phyloP scores from a whole-genome alignment of 2,329 filamentous ascomycete species.

The Corinectria fuckeliana region DNA sequence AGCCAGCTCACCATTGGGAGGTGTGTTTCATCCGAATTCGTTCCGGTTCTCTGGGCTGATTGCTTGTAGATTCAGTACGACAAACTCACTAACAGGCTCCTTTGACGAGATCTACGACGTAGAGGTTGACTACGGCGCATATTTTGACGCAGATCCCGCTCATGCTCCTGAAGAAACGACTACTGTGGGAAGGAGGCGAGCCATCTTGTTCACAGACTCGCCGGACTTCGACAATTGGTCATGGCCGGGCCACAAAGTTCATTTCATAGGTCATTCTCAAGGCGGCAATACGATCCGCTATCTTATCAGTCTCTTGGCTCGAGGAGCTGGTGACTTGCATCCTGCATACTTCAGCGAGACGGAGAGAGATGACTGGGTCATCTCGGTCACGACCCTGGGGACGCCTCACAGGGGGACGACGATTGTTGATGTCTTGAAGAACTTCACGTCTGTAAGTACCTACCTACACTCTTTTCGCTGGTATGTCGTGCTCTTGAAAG shows the following conservation, averaged over 20 bases:
- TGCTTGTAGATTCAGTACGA: constrained; percentile 3
- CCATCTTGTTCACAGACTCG: constrained; percentile 6
- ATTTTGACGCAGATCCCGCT: background rate
- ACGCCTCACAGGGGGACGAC: constrained; percentile 11
- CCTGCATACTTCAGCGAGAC: constrained; percentile 1
- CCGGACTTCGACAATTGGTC: constrained; percentile 3
- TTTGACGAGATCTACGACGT: constrained; percentile 10
- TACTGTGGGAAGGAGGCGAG: background rate
- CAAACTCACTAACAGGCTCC: background rate
- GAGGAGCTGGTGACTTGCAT: background rate
- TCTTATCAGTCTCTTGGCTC: constrained; percentile 14
- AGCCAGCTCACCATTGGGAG: constrained; percentile 10
- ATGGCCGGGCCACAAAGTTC: constrained; percentile 11
- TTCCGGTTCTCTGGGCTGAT: background rate
- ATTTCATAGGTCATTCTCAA: constrained; percentile 16
- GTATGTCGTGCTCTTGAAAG: background rate
- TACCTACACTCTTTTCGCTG: no score
- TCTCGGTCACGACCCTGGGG: constrained; percentile 13
- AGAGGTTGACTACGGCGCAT: constrained; percentile 8
- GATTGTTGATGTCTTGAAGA: constrained; percentile 1
- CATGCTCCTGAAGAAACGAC: constrained; percentile 3
- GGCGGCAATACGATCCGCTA: constrained; percentile 15
- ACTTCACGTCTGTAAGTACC: constrained; percentile 1
- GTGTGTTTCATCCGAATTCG: background rate
- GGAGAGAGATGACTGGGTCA: constrained; percentile 7